Evolutionary conservation across 1,284 basidiomycete genomes (phyloP).

Genomic region (Puccinia polysora): DNA sequence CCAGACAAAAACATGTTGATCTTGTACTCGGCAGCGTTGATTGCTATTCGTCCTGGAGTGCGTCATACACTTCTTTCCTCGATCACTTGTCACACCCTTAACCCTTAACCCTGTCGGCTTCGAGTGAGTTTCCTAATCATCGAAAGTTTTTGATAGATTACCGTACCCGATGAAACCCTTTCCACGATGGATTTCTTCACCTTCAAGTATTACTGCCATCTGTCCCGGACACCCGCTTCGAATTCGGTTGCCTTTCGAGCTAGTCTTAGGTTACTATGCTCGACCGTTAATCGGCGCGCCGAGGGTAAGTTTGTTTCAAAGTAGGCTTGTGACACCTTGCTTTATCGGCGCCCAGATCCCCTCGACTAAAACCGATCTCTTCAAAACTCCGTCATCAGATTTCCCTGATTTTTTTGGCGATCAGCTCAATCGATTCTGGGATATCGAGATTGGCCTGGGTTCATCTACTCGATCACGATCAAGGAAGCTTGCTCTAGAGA

Average conservation of each 20-base stretch:
- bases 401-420: constrained; percentile 44
- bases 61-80: neutral
- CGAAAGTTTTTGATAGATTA: constrained; percentile 9
- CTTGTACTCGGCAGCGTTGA: constrained; percentile 28
- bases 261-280: constrained; percentile 32
- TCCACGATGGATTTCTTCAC: constrained; percentile 25
- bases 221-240: constrained; percentile 7
- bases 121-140: neutral
- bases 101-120: no score
- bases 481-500: constrained; percentile 57
- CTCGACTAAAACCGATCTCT: constrained; percentile 50
- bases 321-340: no score
- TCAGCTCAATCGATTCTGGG: constrained; percentile 46
- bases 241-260: constrained; percentile 26
- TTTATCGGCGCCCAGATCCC: no score
- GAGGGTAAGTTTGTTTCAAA: constrained; percentile 8
- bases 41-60: constrained; percentile 32
- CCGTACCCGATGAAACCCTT: constrained; percentile 30
- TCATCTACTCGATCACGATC: constrained; percentile 52
- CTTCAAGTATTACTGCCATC: constrained; percentile 32
- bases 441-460: constrained; percentile 55
- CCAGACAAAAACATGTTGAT: constrained; percentile 29
- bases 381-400: constrained; percentile 58
- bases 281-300: constrained; percentile 35
- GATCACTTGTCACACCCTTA: neutral